Evolutionary conservation across 139 green algal genomes (phyloP).

Genomic region (Micractinium sp.): DNA sequence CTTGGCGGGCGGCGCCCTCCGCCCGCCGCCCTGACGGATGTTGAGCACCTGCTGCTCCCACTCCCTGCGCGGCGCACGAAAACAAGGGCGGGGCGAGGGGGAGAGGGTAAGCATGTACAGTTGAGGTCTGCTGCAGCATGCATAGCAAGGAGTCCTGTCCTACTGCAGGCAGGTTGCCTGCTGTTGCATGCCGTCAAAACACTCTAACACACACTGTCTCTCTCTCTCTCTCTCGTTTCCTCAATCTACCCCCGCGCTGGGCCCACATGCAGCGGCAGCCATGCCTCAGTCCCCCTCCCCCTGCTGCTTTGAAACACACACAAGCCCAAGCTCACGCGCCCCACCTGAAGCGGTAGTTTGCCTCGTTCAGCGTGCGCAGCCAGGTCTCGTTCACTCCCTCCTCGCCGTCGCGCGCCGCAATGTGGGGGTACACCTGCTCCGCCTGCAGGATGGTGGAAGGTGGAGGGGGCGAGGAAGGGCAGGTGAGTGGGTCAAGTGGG

Average conservation of each 20-base stretch:
- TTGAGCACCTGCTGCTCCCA: conserved; percentile 2
- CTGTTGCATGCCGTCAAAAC: background rate
- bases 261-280: no score
- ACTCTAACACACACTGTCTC: no score
- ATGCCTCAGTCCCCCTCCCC: background rate
- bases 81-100: background rate
- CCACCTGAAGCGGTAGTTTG: conserved; percentile 45
- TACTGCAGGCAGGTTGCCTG: background rate
- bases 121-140: background rate
- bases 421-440: conserved; percentile 76
- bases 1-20: background rate
- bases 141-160: background rate
- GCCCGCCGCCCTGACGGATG: background rate
- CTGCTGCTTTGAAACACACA: background rate
- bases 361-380: conserved; percentile 49
- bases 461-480: no score
- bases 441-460: no score
- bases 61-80: background rate
- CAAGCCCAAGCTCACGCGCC: no score
- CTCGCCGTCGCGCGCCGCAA: conserved; percentile 58
- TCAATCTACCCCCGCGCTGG: no score
- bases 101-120: background rate
- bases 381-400: conserved; percentile 63
- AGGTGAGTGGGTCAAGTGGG: no score
- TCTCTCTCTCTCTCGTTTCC: no score